Base-by-base conservation (phyloP, 2,329 filamentous ascomycete genomes). In the Xylariaceae sp. region DNA sequence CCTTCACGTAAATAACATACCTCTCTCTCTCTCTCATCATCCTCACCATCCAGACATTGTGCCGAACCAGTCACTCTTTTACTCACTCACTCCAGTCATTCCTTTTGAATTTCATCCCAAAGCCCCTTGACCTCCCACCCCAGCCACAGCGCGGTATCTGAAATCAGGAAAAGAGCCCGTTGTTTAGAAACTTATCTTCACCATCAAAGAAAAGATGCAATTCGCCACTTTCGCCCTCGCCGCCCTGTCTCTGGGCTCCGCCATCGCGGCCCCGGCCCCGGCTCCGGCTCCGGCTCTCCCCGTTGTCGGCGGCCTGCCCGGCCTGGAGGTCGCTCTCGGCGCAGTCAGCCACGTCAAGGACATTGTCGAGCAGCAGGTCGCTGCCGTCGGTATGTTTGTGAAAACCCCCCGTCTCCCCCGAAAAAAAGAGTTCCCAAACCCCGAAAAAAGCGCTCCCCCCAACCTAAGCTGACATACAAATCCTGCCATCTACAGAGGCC, bases 221-320 rank as follows among this genome's bases (percentile, higher is more conserved):
- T 59, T 60, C 56, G 46, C 51, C 38, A 59, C 41, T 41, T 49
- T 56, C 50, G 47, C 50, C 38, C 44, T 59, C 34, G 53, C 53
- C 43, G 57, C 57, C 43, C 46, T 60, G 41, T 54, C 58, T 19
- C 28, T 58, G 33, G 56, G 57, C 51, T 55, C 56, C 44, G 54
- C 56, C 47, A 34, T 59, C 36, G 57, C 56, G 27, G 48, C 43
- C 31, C 54, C 55, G 30, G 40, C 50, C 11, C 21, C 11, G n/a
- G n/a, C n/a, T n/a, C n/a, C n/a, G n/a, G n/a, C n/a, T 11, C 21
- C 21, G 21, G 21, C 11, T 11, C 7, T 7, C 21, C 21, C 11
- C 21, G 7, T 11, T 11, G 21, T 24, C 13, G 23, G 31, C 38
- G 47, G 42, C 29, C 31, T 46, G 15, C 16, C 42, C 12, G 23